Evolutionary conservation across 2,329 filamentous ascomycete species (phyloP), one percentile per base, ranked within the genome.

Genomic region (Chaetomiaceae sp.): DNA sequence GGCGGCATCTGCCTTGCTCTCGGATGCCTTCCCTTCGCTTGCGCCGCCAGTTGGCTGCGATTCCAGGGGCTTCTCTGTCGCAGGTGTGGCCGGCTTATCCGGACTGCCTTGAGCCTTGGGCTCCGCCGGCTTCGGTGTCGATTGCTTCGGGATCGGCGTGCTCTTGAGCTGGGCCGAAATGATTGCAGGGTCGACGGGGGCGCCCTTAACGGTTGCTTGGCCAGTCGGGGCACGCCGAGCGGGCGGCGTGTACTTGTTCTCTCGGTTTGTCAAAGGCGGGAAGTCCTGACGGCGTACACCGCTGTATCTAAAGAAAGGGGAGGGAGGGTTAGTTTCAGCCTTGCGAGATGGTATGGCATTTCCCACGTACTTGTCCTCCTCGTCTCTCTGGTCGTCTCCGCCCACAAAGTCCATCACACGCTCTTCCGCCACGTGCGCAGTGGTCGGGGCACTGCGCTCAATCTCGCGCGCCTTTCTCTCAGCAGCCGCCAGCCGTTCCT

Each of bases 391-490:
- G 42, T 84, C 78, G 32, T 79, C 75, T 9, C 75, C 71, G 11
- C 75, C 76, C n/a, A 79, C 72, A 55, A 72, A 78, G 54, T 84
- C 79, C 76, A 80, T 76, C 42, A 88, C 78, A 60, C 90, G 83
- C 70, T 98, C 93, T 67, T 97, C 93, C 3, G 87, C 86, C 48
- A 96, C 79, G 61, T 98, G 93, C 4, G 84, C 71, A 45, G 93
- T 95, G 29, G 78, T 76, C 7, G 88, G 74, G 15, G 75, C 72
- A 52, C 82, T 86, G 37, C 78, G 74, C 66, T 96, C 88, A 57
- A 98, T 98, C 65, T 97, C 91, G 50, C 86, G 81, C 18, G 89
- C 93, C 60, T 91, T 86, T 56, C 76, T 83, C 18, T 90, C 88
- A 2, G 90, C 93, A 29, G 83, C 78, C 3, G 86, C 88, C 58